Evolutionary conservation across 2,329 filamentous ascomycete species (phyloP).

Genomic region (Claviceps humidiphila): DNA sequence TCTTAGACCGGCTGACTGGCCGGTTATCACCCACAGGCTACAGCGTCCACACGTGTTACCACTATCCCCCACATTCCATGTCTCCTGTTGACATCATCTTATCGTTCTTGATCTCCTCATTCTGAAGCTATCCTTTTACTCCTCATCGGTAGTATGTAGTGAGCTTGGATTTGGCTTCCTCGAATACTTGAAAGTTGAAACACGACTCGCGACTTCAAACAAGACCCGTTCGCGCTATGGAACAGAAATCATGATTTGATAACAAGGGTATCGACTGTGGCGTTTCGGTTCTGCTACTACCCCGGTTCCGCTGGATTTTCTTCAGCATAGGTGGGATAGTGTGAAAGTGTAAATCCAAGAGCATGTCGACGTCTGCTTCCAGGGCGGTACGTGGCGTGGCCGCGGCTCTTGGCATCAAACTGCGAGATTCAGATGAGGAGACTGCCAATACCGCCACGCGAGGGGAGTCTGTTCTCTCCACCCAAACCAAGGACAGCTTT

Average conservation of each 20-base stretch:
- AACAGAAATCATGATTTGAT: neutral
- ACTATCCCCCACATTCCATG: slow-evolving; percentile 1
- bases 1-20: neutral
- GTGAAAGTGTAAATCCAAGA: neutral
- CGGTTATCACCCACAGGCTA: neutral
- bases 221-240: neutral
- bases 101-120: neutral
- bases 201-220: neutral
- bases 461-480: slow-evolving; percentile 69
- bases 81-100: neutral
- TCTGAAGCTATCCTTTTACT: neutral
- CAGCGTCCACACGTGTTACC: neutral
- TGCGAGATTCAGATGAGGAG: slow-evolving; percentile 41
- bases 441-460: slow-evolving; percentile 49
- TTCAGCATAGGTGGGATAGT: neutral
- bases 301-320: neutral
- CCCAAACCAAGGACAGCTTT: slow-evolving; percentile 61
- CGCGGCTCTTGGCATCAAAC: slow-evolving; percentile 70
- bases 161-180: too few relatives aligned
- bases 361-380: slow-evolving; percentile 28
- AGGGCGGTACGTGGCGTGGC: slow-evolving; percentile 62
- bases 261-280: neutral
- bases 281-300: neutral
- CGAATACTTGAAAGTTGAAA: neutral
- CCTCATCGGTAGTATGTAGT: neutral